phyloP scores from a whole-genome alignment of 345 rosid species.

The Clarkia xantiana region DNA sequence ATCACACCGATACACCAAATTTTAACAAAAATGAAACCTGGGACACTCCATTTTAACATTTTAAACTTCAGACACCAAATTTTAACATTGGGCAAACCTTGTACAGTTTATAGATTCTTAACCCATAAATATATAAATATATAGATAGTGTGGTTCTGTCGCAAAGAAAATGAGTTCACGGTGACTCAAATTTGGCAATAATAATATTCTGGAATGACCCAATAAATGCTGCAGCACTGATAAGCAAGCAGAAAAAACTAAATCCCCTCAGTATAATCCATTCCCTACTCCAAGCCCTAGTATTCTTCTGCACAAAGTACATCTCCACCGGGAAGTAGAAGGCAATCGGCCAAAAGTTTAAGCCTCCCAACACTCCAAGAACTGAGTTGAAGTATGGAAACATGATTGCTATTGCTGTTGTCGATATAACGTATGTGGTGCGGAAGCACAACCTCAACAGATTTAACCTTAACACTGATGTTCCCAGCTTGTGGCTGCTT shows the following conservation, averaged over 20 bases:
- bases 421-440: not conserved
- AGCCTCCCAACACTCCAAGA: constrained; percentile 8
- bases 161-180: too few relatives aligned
- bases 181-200: not conserved
- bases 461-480: not conserved
- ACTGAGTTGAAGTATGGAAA: constrained; percentile 12
- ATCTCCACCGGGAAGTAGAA: constrained; percentile 9
- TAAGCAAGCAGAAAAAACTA: constrained; percentile 7
- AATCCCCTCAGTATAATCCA: constrained; percentile 6
- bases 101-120: too few relatives aligned
- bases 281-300: constrained; percentile 5
- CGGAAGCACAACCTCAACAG: constrained; percentile 2
- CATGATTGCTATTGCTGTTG: not conserved
- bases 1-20: too few relatives aligned
- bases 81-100: too few relatives aligned
- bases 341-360: constrained; percentile 9
- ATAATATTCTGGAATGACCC: not conserved
- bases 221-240: not conserved
- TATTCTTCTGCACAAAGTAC: constrained; percentile 7
- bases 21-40: too few relatives aligned
- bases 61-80: too few relatives aligned
- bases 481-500: not conserved
- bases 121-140: too few relatives aligned
- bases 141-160: too few relatives aligned
- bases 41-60: too few relatives aligned